phyloP scores from a whole-genome alignment of 257 asterid species.

The Eucommia ulmoides region DNA sequence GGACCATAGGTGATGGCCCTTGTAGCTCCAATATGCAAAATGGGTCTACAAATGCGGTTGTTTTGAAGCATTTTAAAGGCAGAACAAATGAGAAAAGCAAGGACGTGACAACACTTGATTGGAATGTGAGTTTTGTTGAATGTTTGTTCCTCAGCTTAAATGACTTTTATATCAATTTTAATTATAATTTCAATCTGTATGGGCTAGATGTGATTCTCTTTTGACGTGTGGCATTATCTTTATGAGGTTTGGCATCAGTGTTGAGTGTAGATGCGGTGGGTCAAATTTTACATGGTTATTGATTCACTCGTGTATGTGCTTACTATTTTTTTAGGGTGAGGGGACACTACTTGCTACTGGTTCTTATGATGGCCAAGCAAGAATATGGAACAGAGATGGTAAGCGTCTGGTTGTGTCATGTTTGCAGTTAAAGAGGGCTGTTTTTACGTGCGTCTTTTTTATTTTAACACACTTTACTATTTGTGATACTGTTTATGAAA shows the following conservation, averaged over 20 bases:
- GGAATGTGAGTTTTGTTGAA: constrained; percentile 57
- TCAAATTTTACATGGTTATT: no score
- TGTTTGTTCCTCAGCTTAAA: not conserved
- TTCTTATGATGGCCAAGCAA: constrained; percentile 98
- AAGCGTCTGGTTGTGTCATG: no score
- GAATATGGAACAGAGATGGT: constrained; percentile 94
- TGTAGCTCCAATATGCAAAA: constrained; percentile 52
- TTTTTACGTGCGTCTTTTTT: no score
- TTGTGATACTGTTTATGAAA: no score
- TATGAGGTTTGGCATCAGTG: no score
- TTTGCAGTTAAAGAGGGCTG: no score
- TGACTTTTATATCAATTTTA: no score
- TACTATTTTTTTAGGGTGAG: constrained; percentile 46
- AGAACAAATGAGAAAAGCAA: constrained; percentile 89
- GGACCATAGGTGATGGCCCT: constrained; percentile 62
- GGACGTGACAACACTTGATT: constrained; percentile 98
- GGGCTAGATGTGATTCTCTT: not conserved
- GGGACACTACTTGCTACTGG: constrained; percentile 96
- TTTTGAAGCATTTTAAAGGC: constrained; percentile 81
- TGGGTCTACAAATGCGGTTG: constrained; percentile 46
- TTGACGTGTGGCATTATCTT: not conserved
- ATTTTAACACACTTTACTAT: no score
- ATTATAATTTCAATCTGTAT: no score
- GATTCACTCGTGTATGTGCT: constrained; percentile 4
- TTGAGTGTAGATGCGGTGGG: no score